Evolutionary conservation across 495 filamentous ascomycete genomes (phyloP).

Genomic region (Podospora fimiseda): DNA sequence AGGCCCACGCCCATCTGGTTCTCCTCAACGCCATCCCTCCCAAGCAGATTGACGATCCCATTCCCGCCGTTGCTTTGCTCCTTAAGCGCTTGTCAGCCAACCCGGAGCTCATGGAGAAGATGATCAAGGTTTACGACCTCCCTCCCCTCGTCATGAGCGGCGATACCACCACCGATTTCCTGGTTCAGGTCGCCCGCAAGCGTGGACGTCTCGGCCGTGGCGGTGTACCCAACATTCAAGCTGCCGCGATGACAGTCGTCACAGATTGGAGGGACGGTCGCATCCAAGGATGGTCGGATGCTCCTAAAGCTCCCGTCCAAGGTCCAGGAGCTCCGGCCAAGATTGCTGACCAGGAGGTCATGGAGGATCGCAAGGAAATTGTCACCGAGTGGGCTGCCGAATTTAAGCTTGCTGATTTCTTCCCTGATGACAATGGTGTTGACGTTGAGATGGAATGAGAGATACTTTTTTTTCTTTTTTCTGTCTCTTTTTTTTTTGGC

Average conservation of each 20-base stretch:
- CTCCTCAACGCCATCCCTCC: slow-evolving; percentile 89
- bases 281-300: slow-evolving; percentile 86
- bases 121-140: slow-evolving; percentile 75
- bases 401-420: slow-evolving; percentile 93
- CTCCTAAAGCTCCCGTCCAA: slow-evolving; percentile 58
- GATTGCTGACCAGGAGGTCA: slow-evolving; percentile 28
- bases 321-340: slow-evolving; percentile 20
- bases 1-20: slow-evolving; percentile 75
- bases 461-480: too few species aligned
- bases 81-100: slow-evolving; percentile 69
- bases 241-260: slow-evolving; percentile 86
- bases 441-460: slow-evolving; percentile 21
- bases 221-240: slow-evolving; percentile 79
- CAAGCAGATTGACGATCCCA: slow-evolving; percentile 85
- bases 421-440: slow-evolving; percentile 50
- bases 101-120: slow-evolving; percentile 62
- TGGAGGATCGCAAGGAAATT: slow-evolving; percentile 73
- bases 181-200: slow-evolving; percentile 90
- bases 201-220: slow-evolving; percentile 83
- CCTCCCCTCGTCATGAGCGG: slow-evolving; percentile 66
- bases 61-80: slow-evolving; percentile 77
- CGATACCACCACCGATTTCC: slow-evolving; percentile 82
- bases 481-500: too few species aligned
- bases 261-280: slow-evolving; percentile 94
- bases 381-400: slow-evolving; percentile 92